Evolutionary conservation across 1,284 basidiomycete species (phyloP).

Genomic region (Fomitopsis palustris): DNA sequence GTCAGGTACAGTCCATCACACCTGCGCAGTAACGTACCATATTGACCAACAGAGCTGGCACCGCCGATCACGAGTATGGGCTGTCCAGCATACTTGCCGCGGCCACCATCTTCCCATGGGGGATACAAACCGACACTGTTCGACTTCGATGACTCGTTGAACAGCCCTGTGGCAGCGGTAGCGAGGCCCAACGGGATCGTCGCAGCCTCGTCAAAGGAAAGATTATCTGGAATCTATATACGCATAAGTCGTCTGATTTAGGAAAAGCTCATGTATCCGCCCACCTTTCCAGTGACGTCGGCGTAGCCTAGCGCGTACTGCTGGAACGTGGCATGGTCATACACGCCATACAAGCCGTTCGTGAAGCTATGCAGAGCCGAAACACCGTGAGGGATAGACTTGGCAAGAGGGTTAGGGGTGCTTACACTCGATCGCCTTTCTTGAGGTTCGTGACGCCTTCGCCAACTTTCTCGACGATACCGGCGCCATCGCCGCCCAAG

Average conservation of each 20-base stretch:
- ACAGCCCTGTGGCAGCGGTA: constrained; percentile 6
- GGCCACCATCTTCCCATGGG: constrained; percentile 22
- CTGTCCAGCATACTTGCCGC: constrained; percentile 26
- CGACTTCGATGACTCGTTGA: background rate
- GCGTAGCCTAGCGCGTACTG: background rate
- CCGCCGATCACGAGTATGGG: constrained; percentile 33
- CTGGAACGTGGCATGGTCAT: background rate
- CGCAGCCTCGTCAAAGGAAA: constrained; percentile 6
- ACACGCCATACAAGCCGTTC: background rate
- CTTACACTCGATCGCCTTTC: constrained; percentile 17
- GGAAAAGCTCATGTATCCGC: background rate
- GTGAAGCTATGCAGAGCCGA: background rate
- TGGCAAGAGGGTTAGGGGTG: background rate
- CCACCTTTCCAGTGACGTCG: background rate
- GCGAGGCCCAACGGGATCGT: constrained; percentile 10
- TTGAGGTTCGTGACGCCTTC: constrained; percentile 10
- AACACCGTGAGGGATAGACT: background rate
- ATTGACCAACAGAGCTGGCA: constrained; percentile 30
- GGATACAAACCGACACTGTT: constrained; percentile 13
- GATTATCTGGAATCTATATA: constrained; percentile 1
- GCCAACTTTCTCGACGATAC: constrained; percentile 17
- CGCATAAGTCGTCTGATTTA: background rate
- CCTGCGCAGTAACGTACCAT: no score
- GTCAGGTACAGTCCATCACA: background rate
- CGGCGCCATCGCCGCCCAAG: constrained; percentile 15